Percentiles rank a stretch among this genome's conserved stretches.
These are phyloP conservation scores for Dioszegia crocea DNA, from an alignment of 768 basidiomycete species.

Conservation along the genomic window DNA sequence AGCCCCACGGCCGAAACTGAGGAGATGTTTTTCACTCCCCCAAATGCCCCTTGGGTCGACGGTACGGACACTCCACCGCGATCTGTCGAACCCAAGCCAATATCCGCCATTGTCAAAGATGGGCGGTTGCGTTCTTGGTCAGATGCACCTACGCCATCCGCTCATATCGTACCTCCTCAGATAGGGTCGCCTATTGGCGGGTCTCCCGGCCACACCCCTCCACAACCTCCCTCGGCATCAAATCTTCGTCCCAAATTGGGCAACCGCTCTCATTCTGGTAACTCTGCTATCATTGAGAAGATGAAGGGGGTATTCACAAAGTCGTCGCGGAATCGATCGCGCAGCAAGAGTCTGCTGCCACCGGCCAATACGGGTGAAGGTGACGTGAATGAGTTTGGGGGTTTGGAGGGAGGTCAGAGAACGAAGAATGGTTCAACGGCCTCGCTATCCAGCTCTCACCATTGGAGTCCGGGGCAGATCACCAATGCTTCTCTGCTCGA, in stretches of 20 bases:
- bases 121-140: slow-evolving; percentile 33
- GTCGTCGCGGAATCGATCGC: slow-evolving; percentile 12
- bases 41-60: slow-evolving; percentile 33
- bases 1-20: slow-evolving; percentile 26
- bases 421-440: not conserved
- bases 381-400: slow-evolving; percentile 33
- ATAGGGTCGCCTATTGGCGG: not conserved
- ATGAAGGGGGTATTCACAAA: slow-evolving; percentile 32
- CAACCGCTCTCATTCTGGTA: slow-evolving; percentile 33
- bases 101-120: not conserved
- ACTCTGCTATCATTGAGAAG: slow-evolving; percentile 35
- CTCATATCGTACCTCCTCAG: not conserved
- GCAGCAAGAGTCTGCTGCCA: slow-evolving; percentile 27
- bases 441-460: not conserved
- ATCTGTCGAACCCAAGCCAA: not conserved
- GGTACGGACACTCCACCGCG: not conserved
- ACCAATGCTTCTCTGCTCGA: slow-evolving; percentile 12
- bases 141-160: slow-evolving; percentile 31
- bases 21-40: slow-evolving; percentile 29
- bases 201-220: not conserved
- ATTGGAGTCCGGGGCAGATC: not conserved
- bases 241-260: slow-evolving; percentile 29
- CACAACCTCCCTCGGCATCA: slow-evolving; percentile 11
- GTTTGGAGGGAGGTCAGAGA: not conserved
- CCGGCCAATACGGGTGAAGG: slow-evolving; percentile 9